Conservation (phyloP, 225 moss, liverwort and hornwort species). For the Lunularia cruciata region DNA sequence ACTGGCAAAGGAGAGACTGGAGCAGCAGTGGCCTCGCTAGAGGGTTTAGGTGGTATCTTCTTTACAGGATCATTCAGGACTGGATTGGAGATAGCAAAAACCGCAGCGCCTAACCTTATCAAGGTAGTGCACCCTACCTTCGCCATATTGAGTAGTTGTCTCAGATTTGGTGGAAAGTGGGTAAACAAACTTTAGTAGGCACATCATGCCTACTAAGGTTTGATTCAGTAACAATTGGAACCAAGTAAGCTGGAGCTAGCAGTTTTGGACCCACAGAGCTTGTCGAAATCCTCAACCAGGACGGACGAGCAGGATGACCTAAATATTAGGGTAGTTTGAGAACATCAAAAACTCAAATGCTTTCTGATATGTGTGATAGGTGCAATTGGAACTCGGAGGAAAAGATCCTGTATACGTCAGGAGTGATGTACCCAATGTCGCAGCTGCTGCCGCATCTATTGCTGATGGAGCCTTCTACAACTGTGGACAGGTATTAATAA, state of each 20-base stretch:
- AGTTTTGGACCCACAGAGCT: no score
- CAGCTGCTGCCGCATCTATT: slow-evolving; percentile 67
- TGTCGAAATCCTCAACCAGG: no score
- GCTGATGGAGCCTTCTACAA: slow-evolving; percentile 97
- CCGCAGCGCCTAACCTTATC: slow-evolving; percentile 76
- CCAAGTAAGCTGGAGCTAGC: no score
- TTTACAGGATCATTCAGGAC: slow-evolving; percentile 90
- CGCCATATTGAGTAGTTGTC: background rate
- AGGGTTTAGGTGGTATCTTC: slow-evolving; percentile 78
- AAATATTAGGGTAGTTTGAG: no score
- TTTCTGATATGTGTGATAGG: no score
- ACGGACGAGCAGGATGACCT: no score
- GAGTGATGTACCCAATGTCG: slow-evolving; percentile 65
- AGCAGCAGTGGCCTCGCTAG: slow-evolving; percentile 67
- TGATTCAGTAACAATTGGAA: no score
- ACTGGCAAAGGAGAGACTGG: slow-evolving; percentile 77
- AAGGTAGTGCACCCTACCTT: slow-evolving; percentile 35
- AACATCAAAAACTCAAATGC: no score
- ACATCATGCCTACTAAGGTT: no score
- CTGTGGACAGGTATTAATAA: slow-evolving; percentile 53
- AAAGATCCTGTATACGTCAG: slow-evolving; percentile 94
- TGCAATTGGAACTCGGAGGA: slow-evolving; percentile 92
- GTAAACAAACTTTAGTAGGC: background rate
- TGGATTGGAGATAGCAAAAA: slow-evolving; percentile 72
- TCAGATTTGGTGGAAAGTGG: background rate